Conservation (phyloP, 2,329 filamentous ascomycete genomes). For the Seiridium cupressi region DNA sequence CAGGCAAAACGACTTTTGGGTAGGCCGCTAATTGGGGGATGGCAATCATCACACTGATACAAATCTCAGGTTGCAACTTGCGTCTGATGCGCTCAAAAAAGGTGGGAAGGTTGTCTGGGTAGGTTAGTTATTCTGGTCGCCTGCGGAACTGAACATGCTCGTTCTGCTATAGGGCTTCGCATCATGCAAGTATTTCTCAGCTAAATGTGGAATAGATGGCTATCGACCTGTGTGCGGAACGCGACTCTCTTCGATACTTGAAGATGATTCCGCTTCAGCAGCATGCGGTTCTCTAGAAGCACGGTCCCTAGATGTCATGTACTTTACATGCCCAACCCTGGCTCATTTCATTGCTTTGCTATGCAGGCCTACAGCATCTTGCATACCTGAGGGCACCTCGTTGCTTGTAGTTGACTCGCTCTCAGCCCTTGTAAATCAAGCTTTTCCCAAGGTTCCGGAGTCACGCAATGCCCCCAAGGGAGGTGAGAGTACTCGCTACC, state of each 20-base stretch:
- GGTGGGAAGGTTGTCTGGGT: slow-evolving; percentile 75
- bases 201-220: slow-evolving; percentile 31
- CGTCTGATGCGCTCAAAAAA: slow-evolving; percentile 59
- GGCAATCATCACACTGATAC: background rate
- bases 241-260: slow-evolving; percentile 31
- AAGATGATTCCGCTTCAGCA: slow-evolving; percentile 8
- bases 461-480: slow-evolving; percentile 33
- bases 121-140: slow-evolving; percentile 52
- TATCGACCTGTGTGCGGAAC: slow-evolving; percentile 41
- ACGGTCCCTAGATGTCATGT: slow-evolving; percentile 20
- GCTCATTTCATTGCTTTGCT: slow-evolving; percentile 75
- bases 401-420: slow-evolving; percentile 78
- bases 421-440: slow-evolving; percentile 72
- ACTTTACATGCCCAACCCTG: slow-evolving; percentile 58
- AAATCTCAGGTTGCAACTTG: slow-evolving; percentile 63
- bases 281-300: slow-evolving; percentile 7
- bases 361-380: slow-evolving; percentile 60
- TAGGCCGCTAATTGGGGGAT: slow-evolving; percentile 39
- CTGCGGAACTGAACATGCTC: background rate
- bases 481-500: slow-evolving; percentile 34
- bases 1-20: slow-evolving; percentile 82
- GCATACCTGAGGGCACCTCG: slow-evolving; percentile 61
- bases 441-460: slow-evolving; percentile 64
- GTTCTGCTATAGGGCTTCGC: too few species aligned
- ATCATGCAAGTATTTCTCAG: background rate